Conservation (phyloP, 73 alveolate genomes). For the Halteria grandinella region DNA sequence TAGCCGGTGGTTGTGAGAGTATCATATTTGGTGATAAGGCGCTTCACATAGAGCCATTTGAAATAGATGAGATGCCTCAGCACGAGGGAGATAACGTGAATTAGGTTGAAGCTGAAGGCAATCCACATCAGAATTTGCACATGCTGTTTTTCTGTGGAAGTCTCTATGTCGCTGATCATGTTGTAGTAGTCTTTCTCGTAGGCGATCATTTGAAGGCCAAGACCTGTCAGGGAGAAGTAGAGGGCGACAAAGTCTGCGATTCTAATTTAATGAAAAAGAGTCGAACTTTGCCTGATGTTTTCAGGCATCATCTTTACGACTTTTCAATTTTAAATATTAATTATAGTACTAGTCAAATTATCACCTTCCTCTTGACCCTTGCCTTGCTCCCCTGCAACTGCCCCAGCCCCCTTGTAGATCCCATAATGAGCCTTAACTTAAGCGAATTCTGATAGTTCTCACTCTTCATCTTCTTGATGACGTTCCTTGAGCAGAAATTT, state of each 20-base stretch:
- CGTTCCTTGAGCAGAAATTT: too few relatives aligned
- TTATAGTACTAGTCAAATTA: too few relatives aligned
- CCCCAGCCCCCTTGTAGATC: too few relatives aligned
- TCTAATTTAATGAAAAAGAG: constrained; percentile 33
- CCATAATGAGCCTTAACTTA: too few relatives aligned
- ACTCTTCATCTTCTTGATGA: too few relatives aligned
- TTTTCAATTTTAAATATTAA: too few relatives aligned
- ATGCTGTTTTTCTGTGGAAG: neutral
- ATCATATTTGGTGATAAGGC: constrained; percentile 40
- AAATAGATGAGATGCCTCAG: constrained; percentile 14
- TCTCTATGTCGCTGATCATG: neutral
- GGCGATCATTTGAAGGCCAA: constrained; percentile 28
- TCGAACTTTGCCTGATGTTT: neutral
- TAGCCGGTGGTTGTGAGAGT: constrained; percentile 57
- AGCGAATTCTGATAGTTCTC: too few relatives aligned
- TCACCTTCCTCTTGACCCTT: too few relatives aligned
- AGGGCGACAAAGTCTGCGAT: constrained; percentile 33
- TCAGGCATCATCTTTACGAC: too few relatives aligned
- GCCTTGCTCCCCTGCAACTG: too few relatives aligned
- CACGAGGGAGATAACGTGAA: constrained; percentile 4
- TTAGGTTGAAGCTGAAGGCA: neutral
- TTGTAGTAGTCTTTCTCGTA: constrained; percentile 48
- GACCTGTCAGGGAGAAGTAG: constrained; percentile 33
- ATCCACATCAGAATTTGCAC: constrained; percentile 14
- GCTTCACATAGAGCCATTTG: constrained; percentile 56